These are phyloP conservation scores for Coniella vitis DNA, from an alignment of 2,329 filamentous ascomycete species.

Conservation along the genomic window DNA sequence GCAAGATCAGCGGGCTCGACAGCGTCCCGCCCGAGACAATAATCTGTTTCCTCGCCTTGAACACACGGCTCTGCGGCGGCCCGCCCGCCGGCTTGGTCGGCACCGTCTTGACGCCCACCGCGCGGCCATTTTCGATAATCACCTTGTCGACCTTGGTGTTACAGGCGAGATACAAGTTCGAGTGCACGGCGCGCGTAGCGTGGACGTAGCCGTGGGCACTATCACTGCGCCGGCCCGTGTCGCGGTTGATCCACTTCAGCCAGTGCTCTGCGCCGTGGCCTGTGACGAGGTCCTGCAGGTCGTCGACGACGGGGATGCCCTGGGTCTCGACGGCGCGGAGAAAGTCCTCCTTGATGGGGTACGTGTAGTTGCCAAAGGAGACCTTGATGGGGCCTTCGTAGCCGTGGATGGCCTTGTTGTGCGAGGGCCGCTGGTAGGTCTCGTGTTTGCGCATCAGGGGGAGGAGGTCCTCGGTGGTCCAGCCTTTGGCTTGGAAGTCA, in stretches of 20 bases:
- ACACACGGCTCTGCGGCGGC: conserved; percentile 39
- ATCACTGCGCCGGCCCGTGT: conserved; percentile 66
- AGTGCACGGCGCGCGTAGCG: conserved; percentile 61
- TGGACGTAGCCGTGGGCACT: conserved; percentile 74
- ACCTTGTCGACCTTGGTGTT: conserved; percentile 76
- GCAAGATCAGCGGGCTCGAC: conserved; percentile 67
- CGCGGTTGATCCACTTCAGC: conserved; percentile 79
- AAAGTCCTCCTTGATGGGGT: conserved; percentile 78
- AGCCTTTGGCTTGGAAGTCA: conserved; percentile 74
- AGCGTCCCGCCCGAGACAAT: conserved; percentile 67
- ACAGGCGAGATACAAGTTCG: conserved; percentile 64
- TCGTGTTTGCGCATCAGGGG: conserved; percentile 77
- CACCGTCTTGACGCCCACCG: conserved; percentile 65
- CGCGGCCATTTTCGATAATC: conserved; percentile 64
- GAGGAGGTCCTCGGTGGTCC: conserved; percentile 67
- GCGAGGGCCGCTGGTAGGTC: conserved; percentile 62
- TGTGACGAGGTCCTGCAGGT: conserved; percentile 65
- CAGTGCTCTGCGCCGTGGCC: conserved; percentile 71
- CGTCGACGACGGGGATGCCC: conserved; percentile 68
- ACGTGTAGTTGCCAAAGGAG: conserved; percentile 74
- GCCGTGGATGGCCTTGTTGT: conserved; percentile 64
- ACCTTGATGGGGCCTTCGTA: conserved; percentile 78
- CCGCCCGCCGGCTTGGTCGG: conserved; percentile 57
- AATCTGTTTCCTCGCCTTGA: conserved; percentile 66
- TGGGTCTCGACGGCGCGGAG: conserved; percentile 65